A percentile compares a stretch with the other conserved stretches of the same genome.
These are phyloP conservation scores for Leersia perrieri DNA, from an alignment of 176 grass and related monocot species.

Conservation along the genomic window DNA sequence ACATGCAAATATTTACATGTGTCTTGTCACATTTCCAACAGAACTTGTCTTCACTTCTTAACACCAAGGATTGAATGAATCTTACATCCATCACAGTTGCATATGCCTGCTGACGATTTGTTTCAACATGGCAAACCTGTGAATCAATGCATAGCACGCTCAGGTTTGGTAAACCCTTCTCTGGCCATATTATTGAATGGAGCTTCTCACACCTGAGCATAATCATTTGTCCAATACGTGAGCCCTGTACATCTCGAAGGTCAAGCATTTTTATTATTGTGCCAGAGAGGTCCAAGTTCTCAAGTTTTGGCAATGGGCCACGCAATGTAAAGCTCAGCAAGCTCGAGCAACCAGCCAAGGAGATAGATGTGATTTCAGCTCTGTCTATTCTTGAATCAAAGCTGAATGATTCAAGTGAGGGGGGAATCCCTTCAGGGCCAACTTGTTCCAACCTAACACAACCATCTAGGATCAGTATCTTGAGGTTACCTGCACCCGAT, in stretches of 20 bases:
- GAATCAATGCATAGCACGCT: not conserved
- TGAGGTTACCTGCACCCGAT: not conserved
- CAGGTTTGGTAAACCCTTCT: not conserved
- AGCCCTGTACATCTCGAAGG: not conserved
- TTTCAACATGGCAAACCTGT: no score
- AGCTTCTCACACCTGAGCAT: not conserved
- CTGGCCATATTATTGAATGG: not conserved
- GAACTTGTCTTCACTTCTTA: fast-evolving
- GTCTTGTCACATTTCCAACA: not conserved
- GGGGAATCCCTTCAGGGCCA: not conserved
- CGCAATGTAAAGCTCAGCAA: not conserved
- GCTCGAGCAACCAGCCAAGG: not conserved
- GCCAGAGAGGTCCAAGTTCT: not conserved
- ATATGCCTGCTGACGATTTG: not conserved
- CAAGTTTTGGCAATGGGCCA: not conserved
- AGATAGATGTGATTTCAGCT: not conserved
- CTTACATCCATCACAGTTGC: not conserved
- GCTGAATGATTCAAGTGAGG: not conserved
- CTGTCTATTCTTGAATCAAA: not conserved
- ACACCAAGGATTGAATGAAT: not conserved
- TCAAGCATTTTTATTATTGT: not conserved
- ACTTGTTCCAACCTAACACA: not conserved
- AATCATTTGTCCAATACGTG: not conserved
- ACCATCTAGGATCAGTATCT: not conserved
- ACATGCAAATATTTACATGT: not conserved